Percentiles rank a stretch among this genome's conserved stretches.
Evolutionary conservation across 1,139 yeast species (phyloP).

Genomic region (Magnusiomyces fungicola): DNA sequence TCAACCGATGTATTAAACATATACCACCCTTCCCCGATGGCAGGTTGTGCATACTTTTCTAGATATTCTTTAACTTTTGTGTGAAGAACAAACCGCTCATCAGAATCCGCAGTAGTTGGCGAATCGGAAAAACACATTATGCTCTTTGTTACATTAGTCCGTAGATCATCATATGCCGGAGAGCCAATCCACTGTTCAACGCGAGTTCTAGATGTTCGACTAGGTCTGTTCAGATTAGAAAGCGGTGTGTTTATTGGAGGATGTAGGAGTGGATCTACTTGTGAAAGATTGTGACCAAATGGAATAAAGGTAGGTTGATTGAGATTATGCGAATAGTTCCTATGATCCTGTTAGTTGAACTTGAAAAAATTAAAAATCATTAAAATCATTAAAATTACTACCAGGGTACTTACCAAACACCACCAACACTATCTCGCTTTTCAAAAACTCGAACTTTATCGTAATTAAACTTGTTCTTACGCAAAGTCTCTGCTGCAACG

Average conservation of each 20-base stretch:
- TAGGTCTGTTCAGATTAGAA: no score
- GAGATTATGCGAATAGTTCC: background rate
- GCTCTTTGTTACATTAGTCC: constrained; percentile 49
- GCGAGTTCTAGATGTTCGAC: no score
- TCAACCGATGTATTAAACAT: constrained; percentile 35
- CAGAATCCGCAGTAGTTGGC: constrained; percentile 36
- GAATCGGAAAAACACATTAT: constrained; percentile 46
- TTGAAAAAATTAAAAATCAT: no score
- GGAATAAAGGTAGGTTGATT: constrained; percentile 7
- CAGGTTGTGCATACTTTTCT: constrained; percentile 34
- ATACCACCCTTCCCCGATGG: constrained; percentile 28
- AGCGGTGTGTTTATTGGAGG: constrained; percentile 3
- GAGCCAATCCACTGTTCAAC: constrained; percentile 7
- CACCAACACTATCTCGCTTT: constrained; percentile 19
- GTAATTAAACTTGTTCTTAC: constrained; percentile 19
- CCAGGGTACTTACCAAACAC: constrained; percentile 23
- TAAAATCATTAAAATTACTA: no score
- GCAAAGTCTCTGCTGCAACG: constrained; percentile 21
- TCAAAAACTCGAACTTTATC: constrained; percentile 21
- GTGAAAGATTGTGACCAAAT: constrained; percentile 3
- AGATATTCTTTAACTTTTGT: constrained; percentile 41
- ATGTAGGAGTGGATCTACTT: background rate
- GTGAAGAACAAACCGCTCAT: constrained; percentile 44
- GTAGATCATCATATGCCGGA: constrained; percentile 38
- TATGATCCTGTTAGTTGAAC: no score